These are phyloP conservation scores for Pythium aristosporum DNA, from an alignment of 352 stramenopile genomes.

Conservation along the genomic window DNA sequence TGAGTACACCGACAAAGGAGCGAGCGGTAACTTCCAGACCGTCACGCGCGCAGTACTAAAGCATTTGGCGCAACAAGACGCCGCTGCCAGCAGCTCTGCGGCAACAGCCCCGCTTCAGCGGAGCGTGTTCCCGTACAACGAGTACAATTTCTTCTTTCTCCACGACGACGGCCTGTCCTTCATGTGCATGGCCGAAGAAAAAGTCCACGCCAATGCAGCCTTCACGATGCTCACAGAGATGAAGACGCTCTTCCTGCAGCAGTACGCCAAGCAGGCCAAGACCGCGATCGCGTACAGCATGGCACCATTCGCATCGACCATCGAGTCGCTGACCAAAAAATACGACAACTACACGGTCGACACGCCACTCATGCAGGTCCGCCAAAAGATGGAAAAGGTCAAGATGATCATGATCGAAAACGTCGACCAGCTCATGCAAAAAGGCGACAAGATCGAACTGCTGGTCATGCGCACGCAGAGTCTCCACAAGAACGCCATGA, in stretches of 20 bases:
- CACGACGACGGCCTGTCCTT: slow-evolving; percentile 69
- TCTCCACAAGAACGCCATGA: slow-evolving; percentile 95
- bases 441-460: slow-evolving; percentile 98
- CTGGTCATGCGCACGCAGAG: slow-evolving; percentile 86
- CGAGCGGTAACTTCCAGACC: slow-evolving; percentile 66
- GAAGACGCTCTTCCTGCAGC: slow-evolving; percentile 58
- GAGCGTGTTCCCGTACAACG: slow-evolving; percentile 77
- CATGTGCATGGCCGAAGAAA: slow-evolving; percentile 82
- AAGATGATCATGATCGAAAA: slow-evolving; percentile 99
- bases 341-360: slow-evolving; percentile 84
- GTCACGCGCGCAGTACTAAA: slow-evolving; percentile 75
- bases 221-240: slow-evolving; percentile 73
- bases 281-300: slow-evolving; percentile 74
- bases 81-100: slow-evolving; percentile 11
- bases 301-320: slow-evolving; percentile 52
- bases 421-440: slow-evolving; percentile 97
- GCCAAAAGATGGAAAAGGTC: slow-evolving; percentile 97
- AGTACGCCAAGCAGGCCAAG: slow-evolving; percentile 65
- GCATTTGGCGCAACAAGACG: slow-evolving; percentile 58
- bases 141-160: slow-evolving; percentile 85
- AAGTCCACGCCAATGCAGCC: slow-evolving; percentile 71
- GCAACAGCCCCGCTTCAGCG: slow-evolving; percentile 24
- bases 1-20: slow-evolving; percentile 68
- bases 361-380: slow-evolving; percentile 82
- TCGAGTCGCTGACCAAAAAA: slow-evolving; percentile 76